Evolutionary conservation across 495 filamentous ascomycete species (phyloP), one percentile per base, ranked within the genome.

Genomic region (Hypoxylon cercidicola): DNA sequence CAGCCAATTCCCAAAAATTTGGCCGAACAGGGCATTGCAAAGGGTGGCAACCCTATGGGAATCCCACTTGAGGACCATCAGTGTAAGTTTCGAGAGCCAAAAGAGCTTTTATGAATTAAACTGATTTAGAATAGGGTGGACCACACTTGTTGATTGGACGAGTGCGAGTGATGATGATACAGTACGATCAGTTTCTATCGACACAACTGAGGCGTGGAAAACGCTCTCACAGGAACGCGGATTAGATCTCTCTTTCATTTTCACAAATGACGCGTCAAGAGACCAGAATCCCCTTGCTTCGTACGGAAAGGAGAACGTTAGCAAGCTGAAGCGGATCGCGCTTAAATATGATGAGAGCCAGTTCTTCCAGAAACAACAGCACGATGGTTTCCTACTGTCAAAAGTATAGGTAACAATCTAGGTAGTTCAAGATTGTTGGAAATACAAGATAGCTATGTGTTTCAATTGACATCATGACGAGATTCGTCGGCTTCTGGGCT

Each of bases 1-100:
- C 75, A 77, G 55, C 72, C 49, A 4, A 21, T 72, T 15, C 53
- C 64, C 0, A 63, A 43, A 20, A 68, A 55, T 18, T 11, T 66
- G 15, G 69, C 53, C 1, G 8, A 21, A 35, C 28, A 60, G 12
- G 66, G 69, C 4, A 52, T 51, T 2, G 18, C 40, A 15, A 58
- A 58, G 19, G 67, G 62, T 2, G 67, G 64, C 11, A 71, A 71
- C 50, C 44, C 68, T 0, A 25, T 71, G 51, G 46, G 32, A 2
- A 55, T 71, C 16, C 49, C 43, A 4, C 34, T n/a, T 0, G 62
- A 64, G 4, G 30, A 30, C 28, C 62, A 64, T 10, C 53, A 57
- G 40, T 64, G 62, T 64, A 35, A 30, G 61, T 46, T 18, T 19
- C n/a, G 8, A 37, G 11, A 19, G 13, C 39, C n/a, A 20, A 39